These are phyloP conservation scores for Leishmania braziliensis DNA, from an alignment of 208 protist genomes.

Conservation along the genomic window DNA sequence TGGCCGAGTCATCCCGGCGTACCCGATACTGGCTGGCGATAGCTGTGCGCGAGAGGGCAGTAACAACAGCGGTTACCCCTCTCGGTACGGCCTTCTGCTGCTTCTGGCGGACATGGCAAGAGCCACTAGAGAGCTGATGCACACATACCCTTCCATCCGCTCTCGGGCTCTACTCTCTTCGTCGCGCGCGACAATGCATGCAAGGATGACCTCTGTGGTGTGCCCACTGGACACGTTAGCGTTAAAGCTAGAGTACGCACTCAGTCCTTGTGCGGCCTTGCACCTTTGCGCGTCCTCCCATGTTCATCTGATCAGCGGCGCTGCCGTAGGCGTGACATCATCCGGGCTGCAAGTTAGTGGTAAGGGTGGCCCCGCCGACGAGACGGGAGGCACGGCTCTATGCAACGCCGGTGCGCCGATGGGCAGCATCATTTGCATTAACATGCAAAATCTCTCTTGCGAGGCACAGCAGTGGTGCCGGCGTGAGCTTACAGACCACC, in stretches of 20 bases:
- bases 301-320: not conserved
- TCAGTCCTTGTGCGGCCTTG: slow-evolving; percentile 22
- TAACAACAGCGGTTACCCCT: not conserved
- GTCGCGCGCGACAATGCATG: not conserved
- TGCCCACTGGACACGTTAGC: slow-evolving; percentile 26
- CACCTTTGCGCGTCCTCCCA: slow-evolving; percentile 4
- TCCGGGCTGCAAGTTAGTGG: not conserved
- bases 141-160: slow-evolving; percentile 30
- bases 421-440: not conserved
- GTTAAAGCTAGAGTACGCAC: slow-evolving; percentile 19
- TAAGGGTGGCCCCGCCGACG: not conserved
- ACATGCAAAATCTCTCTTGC: slow-evolving; percentile 8
- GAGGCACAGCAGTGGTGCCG: slow-evolving; percentile 22
- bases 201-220: not conserved
- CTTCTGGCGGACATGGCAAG: slow-evolving; percentile 14
- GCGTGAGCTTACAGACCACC: slow-evolving; percentile 10
- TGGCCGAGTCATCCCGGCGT: slow-evolving; percentile 20
- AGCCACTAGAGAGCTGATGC: slow-evolving; percentile 22
- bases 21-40: not conserved
- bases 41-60: not conserved
- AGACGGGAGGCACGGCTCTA: not conserved
- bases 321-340: too few species aligned
- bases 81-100: not conserved
- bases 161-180: not conserved
- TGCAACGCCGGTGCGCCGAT: not conserved